phyloP scores from a whole-genome alignment of 139 green algal genomes.

The Zygnema cylindricum region DNA sequence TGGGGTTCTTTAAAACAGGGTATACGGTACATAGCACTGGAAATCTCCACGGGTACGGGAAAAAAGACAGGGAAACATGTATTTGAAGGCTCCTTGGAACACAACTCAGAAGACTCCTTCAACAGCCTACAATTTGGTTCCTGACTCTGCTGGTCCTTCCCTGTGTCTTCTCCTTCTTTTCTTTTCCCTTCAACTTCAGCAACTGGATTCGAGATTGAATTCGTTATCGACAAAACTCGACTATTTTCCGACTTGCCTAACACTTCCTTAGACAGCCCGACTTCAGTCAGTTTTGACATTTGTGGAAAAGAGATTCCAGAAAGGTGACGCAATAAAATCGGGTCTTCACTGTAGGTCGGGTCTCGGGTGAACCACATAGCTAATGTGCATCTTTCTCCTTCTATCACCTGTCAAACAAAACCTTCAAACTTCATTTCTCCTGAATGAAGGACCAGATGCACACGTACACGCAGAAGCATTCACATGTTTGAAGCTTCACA shows the following conservation, averaged over 20 bases:
- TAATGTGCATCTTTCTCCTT: constrained; percentile 38
- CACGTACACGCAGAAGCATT: neutral
- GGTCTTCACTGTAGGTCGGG: neutral
- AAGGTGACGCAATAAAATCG: constrained; percentile 16
- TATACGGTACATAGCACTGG: neutral
- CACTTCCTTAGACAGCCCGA: neutral
- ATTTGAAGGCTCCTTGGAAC: neutral
- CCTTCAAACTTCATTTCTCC: neutral
- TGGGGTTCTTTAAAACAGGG: neutral
- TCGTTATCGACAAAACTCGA: neutral
- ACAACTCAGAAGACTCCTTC: too few relatives aligned
- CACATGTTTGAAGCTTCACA: neutral
- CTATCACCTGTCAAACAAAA: neutral
- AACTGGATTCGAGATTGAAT: constrained; percentile 5
- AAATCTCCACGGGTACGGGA: constrained; percentile 16
- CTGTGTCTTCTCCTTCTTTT: neutral
- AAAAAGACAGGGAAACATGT: neutral
- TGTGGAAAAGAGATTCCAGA: neutral
- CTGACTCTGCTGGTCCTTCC: neutral
- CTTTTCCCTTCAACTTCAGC: neutral
- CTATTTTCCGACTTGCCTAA: neutral
- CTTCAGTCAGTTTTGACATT: neutral
- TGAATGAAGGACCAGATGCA: neutral
- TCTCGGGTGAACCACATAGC: constrained; percentile 43
- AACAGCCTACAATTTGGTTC: too few relatives aligned